Evolutionary conservation across 495 filamentous ascomycete species (phyloP), one percentile per base, ranked within the genome.

Genomic region (Daldinia caldariorum): DNA sequence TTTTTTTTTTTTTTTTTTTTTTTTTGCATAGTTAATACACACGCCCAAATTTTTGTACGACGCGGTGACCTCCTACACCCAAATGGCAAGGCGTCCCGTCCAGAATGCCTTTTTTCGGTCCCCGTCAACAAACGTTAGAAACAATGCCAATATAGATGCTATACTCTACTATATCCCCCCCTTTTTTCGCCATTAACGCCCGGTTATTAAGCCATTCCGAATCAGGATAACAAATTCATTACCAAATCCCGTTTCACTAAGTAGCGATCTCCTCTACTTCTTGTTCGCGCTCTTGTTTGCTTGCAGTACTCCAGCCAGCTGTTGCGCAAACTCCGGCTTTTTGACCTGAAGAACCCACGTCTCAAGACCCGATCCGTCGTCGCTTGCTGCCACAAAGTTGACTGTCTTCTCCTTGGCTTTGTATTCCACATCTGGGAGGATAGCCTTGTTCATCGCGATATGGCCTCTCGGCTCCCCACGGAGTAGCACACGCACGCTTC

Each of bases 381-480:
- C 80, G 41, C 79, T 79, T 1, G 86, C 81, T 3, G 88, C 83
- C 29, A 83, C 74, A 43, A 91, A 77, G 60, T 86, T 87, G 41
- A 91, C 80, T 26, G 82, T 86, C 73, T 86, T 90, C 20, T 78
- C 79, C 5, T 76, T 79, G 13, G 63, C 53, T 55, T 82, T 83
- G 77, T 92, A 94, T 1, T 81, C 82, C 7, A 89, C 77, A 13
- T 84, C 78, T 26, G 87, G 81, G 35, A 89, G 82, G 18, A 93
- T 74, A 13, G 79, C 72, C 39, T 89, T 86, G 79, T 94, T 94
- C 61, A 94, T 74, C 4, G 90, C 81, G 14, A 94, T 77, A 16
- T 87, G 86, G 22, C 91, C 91, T 64, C 88, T 85, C 0, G 90
- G 90, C 56, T 93, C 90, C 13, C 84, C 86, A 32, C 91, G 85